Conservation (phyloP, 768 basidiomycete species). For the Strobilomyces echinocephalus region DNA sequence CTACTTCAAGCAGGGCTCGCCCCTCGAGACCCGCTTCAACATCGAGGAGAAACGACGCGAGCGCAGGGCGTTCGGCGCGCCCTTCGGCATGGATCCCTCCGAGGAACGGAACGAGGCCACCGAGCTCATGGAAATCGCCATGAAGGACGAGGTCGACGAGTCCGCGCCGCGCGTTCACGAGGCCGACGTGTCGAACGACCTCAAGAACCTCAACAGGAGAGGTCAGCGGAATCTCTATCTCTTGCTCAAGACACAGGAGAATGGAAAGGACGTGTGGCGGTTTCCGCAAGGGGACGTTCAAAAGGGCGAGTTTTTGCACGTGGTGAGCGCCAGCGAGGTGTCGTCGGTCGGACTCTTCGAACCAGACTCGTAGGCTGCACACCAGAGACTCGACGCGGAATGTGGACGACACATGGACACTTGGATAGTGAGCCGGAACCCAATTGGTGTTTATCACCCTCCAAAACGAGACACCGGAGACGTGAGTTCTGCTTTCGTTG, state of each 20-base stretch:
- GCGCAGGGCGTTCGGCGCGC: conserved; percentile 64
- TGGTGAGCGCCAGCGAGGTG: conserved; percentile 42
- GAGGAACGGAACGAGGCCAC: conserved; percentile 42
- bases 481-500: conserved; percentile 24
- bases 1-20: conserved; percentile 90
- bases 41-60: conserved; percentile 73
- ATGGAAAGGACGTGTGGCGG: conserved; percentile 61
- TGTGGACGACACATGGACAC: conserved; percentile 85
- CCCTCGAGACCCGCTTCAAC: conserved; percentile 76
- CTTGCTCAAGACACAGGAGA: conserved; percentile 51
- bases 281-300: conserved; percentile 70
- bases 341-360: background rate
- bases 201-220: conserved; percentile 73
- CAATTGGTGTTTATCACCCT: conserved; percentile 74
- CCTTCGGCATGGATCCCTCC: conserved; percentile 43
- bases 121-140: conserved; percentile 55
- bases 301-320: conserved; percentile 69
- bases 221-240: conserved; percentile 87
- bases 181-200: conserved; percentile 56
- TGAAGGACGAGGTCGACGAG: conserved; percentile 57
- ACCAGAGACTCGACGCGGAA: conserved; percentile 61
- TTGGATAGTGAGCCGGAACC: conserved; percentile 90
- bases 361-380: conserved; percentile 54
- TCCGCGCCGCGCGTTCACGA: conserved; percentile 57
- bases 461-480: conserved; percentile 33